A percentile compares a stretch with the other conserved stretches of the same genome.
Evolutionary conservation across 805 yeast genomes (phyloP).

Genomic region (Candida endomychidarum): DNA sequence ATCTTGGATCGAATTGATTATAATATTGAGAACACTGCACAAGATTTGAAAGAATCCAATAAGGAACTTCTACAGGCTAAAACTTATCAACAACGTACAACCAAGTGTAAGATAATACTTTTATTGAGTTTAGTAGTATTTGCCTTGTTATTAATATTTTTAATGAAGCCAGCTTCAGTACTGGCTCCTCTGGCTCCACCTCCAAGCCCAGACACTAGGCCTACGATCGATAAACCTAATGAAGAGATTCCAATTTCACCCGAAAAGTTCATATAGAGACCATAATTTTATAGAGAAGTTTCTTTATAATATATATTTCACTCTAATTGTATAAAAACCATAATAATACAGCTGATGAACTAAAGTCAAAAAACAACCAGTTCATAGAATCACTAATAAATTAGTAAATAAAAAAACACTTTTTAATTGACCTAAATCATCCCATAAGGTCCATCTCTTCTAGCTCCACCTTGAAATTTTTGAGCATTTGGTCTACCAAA

Average conservation of each 20-base stretch:
- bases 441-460: conserved; percentile 26
- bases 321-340: not conserved
- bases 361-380: conserved; percentile 1
- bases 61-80: conserved; percentile 76
- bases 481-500: conserved; percentile 7
- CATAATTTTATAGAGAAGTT: not conserved
- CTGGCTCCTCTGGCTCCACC: not conserved
- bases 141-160: conserved; percentile 65
- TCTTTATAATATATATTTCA: conserved; percentile 38
- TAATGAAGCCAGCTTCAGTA: conserved; percentile 51
- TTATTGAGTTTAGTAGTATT: conserved; percentile 69
- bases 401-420: too few relatives aligned
- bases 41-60: conserved; percentile 73
- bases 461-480: conserved; percentile 12
- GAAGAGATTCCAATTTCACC: not conserved
- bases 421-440: conserved; percentile 11
- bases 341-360: conserved; percentile 8
- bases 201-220: conserved; percentile 5
- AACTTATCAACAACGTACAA: conserved; percentile 79
- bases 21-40: conserved; percentile 77
- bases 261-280: not conserved
- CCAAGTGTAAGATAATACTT: conserved; percentile 85
- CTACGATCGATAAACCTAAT: conserved; percentile 11
- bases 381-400: too few relatives aligned
- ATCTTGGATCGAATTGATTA: conserved; percentile 91